Percentiles rank a stretch among this genome's conserved stretches.
Conservation (phyloP, 306 rosid species). For the Astragalus membranaceus region DNA sequence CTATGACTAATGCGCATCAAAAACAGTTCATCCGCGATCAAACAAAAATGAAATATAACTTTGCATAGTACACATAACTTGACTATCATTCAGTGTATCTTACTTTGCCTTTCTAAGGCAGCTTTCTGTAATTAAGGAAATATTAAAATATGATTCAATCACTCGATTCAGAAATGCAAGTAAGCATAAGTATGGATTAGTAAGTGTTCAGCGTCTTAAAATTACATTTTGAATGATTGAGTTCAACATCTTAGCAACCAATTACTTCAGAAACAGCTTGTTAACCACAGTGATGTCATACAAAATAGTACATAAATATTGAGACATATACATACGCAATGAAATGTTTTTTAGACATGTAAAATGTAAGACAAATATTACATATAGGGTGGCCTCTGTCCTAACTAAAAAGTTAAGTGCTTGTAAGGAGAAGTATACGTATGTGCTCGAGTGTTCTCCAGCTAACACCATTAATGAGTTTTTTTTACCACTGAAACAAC, state of each 20-base stretch:
- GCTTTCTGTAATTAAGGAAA: not conserved
- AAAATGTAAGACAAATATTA: not conserved
- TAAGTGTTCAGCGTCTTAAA: not conserved
- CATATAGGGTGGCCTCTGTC: not conserved
- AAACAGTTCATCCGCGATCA: not conserved
- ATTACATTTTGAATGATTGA: not conserved
- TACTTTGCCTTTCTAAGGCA: not conserved
- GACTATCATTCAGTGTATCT: not conserved
- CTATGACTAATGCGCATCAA: not conserved
- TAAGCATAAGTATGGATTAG: not conserved
- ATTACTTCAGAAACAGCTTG: conserved; percentile 1
- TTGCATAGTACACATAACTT: not conserved
- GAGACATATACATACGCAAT: not conserved
- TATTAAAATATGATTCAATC: not conserved
- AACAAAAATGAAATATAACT: not conserved
- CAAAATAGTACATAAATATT: not conserved
- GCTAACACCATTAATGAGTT: not conserved
- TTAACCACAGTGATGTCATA: not conserved
- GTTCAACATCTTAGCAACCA: not conserved
- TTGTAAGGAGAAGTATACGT: not conserved
- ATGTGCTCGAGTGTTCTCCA: too few relatives aligned
- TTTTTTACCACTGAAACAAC: not conserved
- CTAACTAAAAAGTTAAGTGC: not conserved
- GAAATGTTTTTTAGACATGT: not conserved
- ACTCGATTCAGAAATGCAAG: not conserved